A percentile compares a stretch with the other conserved stretches of the same genome.
Evolutionary conservation across 2,329 filamentous ascomycete genomes (phyloP).

Genomic region (Colletotrichum godetiae): DNA sequence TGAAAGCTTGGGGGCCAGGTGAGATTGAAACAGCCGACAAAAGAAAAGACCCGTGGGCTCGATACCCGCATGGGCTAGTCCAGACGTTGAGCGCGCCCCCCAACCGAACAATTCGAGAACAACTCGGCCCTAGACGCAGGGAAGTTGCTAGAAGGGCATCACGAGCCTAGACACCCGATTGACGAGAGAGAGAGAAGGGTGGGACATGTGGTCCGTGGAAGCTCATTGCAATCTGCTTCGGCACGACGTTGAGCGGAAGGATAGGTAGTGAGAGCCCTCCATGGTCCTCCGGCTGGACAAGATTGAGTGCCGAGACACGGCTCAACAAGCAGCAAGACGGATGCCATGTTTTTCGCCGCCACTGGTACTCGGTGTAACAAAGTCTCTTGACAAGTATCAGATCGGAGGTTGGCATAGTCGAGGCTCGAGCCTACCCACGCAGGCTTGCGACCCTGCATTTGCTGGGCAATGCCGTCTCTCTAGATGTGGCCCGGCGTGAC

Average conservation of each 20-base stretch:
- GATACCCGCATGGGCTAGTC: slow-evolving; percentile 8
- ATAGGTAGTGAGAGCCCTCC: background rate
- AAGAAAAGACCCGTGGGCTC: slow-evolving; percentile 20
- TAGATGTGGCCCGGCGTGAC: slow-evolving; percentile 4
- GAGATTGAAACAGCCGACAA: slow-evolving; percentile 23
- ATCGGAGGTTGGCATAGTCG: background rate
- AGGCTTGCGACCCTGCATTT: background rate
- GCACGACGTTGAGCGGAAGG: background rate
- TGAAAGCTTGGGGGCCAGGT: background rate
- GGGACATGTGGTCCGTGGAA: background rate
- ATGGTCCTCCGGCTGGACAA: background rate
- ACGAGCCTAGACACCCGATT: background rate
- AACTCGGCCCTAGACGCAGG: slow-evolving; percentile 11
- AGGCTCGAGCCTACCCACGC: background rate
- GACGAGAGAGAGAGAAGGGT: background rate
- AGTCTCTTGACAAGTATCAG: background rate
- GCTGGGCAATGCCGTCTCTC: background rate
- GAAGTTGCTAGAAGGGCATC: slow-evolving; percentile 21
- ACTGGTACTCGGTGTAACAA: background rate
- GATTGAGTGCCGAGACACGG: slow-evolving; percentile 7
- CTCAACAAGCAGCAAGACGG: background rate
- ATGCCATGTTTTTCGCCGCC: background rate
- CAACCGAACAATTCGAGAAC: slow-evolving; percentile 30
- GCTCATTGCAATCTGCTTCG: background rate
- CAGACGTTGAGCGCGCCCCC: background rate